These are phyloP conservation scores for Cladosporium cucumerinum DNA, from an alignment of 2,329 filamentous ascomycete species.

Conservation along the genomic window DNA sequence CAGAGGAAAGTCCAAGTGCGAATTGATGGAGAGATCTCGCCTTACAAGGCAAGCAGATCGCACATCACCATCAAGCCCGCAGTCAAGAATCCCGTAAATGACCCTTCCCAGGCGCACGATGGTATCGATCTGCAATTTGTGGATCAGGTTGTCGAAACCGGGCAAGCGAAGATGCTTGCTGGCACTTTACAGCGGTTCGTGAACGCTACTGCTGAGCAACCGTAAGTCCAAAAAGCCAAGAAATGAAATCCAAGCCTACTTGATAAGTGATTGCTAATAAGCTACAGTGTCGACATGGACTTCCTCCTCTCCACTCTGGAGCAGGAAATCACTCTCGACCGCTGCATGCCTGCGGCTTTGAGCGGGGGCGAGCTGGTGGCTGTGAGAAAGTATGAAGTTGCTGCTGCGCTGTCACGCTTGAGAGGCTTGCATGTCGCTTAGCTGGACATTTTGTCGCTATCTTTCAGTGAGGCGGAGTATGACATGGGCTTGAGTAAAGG, in stretches of 20 bases:
- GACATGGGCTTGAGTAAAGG: not conserved
- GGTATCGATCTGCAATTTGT: constrained; percentile 31
- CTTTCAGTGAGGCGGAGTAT: not conserved
- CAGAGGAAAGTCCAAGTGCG: constrained; percentile 25
- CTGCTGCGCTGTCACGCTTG: constrained; percentile 31
- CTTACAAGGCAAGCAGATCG: constrained; percentile 28
- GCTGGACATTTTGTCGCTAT: not conserved
- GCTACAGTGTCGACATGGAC: constrained; percentile 21
- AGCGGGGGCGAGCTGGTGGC: constrained; percentile 32
- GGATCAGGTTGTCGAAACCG: constrained; percentile 34
- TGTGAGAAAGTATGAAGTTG: constrained; percentile 30
- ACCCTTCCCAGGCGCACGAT: constrained; percentile 29
- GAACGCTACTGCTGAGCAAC: constrained; percentile 17
- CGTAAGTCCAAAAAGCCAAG: constrained; percentile 7
- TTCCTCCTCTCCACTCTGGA: constrained; percentile 23
- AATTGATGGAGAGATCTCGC: constrained; percentile 25
- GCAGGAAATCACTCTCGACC: constrained; percentile 23
- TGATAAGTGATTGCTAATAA: not conserved
- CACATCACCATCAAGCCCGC: constrained; percentile 29
- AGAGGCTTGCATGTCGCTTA: constrained; percentile 22
- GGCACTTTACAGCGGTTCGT: constrained; percentile 23
- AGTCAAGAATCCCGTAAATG: constrained; percentile 26
- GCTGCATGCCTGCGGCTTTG: constrained; percentile 25
- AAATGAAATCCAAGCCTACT: not conserved
- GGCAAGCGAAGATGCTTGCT: constrained; percentile 32